Evolutionary conservation across 2,329 filamentous ascomycete genomes (phyloP), one percentile per base, ranked within the genome.

Genomic region (Sarocladium oryzae): DNA sequence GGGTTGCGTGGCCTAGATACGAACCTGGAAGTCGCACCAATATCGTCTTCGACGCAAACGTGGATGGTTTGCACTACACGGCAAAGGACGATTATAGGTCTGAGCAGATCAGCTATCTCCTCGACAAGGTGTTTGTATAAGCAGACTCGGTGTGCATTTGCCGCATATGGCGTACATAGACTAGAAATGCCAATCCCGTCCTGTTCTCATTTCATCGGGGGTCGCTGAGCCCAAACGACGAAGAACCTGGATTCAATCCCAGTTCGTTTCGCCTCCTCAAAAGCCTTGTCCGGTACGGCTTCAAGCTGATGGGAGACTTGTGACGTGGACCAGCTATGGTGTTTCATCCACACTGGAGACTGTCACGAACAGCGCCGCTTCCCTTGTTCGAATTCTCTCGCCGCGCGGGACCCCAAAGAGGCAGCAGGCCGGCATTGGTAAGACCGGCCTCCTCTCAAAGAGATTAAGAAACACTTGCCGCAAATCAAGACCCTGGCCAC

Each of bases 21-120:
- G 65, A 63, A 1, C 54, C 64, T 2, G 56, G 60, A 2, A 56
- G 64, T 26, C 71, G 72, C 2, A 50, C 69, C n/a, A 75, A 78
- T 57, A 61, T 78, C 15, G 69, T 78, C 1, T 75, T 79, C 51
- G 71, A 78, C 53, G 69, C 68, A 18, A 78, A 79, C 57, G 63
- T 57, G 2, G 75, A 71, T 4, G 53, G 54, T 3, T 51, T 67
- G 8, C 56, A 58, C 15, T 72, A 74, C 57, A 56, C 69, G 51
- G 73, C 73, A 56, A 54, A 60, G 41, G 76, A 80, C 57, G 65
- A 65, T 21, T 76, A 72, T 61, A 65, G 75, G 28, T 60, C 61
- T 16, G 61, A 68, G 46, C 68, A 66, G 8, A 72, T 75, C n/a
- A 45, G 60, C 3, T 74, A 71, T 54, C 57, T 70, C 2, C 54